phyloP scores from a whole-genome alignment of 2,329 filamentous ascomycete species.

The Passalora sequoiae region DNA sequence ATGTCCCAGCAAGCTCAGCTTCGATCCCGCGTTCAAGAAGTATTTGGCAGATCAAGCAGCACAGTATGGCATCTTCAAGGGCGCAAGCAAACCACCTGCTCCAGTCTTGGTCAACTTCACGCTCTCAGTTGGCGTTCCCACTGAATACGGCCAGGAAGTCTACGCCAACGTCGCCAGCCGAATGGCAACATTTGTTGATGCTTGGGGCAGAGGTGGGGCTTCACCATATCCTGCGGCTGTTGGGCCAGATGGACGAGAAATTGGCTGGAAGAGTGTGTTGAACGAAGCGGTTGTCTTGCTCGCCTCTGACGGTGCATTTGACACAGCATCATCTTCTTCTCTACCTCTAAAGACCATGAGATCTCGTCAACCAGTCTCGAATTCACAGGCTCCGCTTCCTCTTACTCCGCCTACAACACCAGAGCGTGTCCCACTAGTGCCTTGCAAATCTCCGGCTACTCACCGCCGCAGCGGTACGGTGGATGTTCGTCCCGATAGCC shows the following conservation, averaged over 20 bases:
- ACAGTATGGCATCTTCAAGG: background rate
- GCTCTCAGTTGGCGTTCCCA: background rate
- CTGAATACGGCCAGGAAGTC: background rate
- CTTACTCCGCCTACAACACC: no score
- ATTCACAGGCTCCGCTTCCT: no score
- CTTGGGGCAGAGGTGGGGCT: background rate
- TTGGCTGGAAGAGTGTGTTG: background rate
- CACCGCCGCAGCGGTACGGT: background rate
- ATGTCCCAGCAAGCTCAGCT: background rate
- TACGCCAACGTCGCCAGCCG: background rate
- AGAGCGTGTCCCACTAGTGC: no score
- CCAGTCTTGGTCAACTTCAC: background rate
- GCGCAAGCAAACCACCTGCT: background rate
- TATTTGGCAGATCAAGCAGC: background rate
- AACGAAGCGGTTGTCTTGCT: background rate
- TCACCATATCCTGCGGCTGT: background rate
- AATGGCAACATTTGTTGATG: background rate
- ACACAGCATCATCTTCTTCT: background rate
- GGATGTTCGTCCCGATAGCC: background rate
- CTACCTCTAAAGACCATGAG: background rate
- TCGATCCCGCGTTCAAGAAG: background rate
- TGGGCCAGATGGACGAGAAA: background rate
- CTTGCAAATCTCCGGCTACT: no score
- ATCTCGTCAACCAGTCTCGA: no score
- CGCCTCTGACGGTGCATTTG: background rate